Conservation (phyloP, 2,329 filamentous ascomycete genomes). For the Ophiostoma angusticollis region DNA sequence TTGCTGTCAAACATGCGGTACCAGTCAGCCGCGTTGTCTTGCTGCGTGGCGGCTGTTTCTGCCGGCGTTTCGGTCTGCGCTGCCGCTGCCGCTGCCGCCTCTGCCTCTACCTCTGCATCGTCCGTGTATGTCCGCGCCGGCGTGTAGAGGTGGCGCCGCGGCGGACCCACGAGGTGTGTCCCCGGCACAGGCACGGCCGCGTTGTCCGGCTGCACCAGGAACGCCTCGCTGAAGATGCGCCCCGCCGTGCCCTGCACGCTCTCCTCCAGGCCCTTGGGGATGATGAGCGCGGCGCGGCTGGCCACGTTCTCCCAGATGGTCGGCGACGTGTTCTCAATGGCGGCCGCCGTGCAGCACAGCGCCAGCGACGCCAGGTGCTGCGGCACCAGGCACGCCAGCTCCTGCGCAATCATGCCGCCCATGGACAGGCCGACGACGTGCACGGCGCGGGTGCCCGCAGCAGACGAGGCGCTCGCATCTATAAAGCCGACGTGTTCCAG, state of each 20-base stretch:
- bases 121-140: conserved; percentile 1
- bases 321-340: conserved; percentile 46
- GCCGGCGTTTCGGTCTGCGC: neutral
- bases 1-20: conserved; percentile 51
- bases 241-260: conserved; percentile 51
- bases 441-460: conserved; percentile 23
- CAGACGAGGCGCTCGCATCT: neutral
- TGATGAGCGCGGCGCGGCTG: conserved; percentile 40
- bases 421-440: conserved; percentile 71
- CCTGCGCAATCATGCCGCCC: conserved; percentile 87
- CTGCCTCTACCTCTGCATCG: neutral
- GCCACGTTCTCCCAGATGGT: conserved; percentile 50
- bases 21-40: conserved; percentile 2
- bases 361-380: conserved; percentile 40
- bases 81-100: neutral
- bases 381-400: conserved; percentile 48
- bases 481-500: conserved; percentile 49
- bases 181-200: conserved; percentile 28
- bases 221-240: conserved; percentile 53
- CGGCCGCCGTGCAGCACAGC: conserved; percentile 49
- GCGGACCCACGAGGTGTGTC: conserved; percentile 13
- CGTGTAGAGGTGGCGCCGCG: neutral
- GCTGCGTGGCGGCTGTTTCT: neutral
- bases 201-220: conserved; percentile 49
- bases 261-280: conserved; percentile 58